Evolutionary conservation across 371 early-diverging fungal species (phyloP).

Genomic region (Spraguea lophii): DNA sequence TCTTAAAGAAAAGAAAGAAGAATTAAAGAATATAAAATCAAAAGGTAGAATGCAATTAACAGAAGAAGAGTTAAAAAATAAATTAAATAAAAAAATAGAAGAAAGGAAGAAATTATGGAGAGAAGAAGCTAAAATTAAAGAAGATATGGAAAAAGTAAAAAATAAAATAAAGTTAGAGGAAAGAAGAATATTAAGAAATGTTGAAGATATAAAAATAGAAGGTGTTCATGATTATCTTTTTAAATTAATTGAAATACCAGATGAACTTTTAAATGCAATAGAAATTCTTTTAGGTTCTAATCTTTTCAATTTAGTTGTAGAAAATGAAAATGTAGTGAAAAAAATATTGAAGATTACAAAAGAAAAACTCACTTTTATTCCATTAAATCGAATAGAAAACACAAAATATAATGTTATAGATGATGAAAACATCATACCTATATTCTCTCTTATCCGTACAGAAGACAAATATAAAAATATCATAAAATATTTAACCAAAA

Average conservation of each 20-base stretch:
- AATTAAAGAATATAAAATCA: neutral
- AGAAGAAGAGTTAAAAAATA: constrained; percentile 35
- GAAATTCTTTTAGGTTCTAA: constrained; percentile 46
- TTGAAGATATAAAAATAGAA: constrained; percentile 21
- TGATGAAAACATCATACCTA: constrained; percentile 6
- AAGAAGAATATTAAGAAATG: constrained; percentile 5
- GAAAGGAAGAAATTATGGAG: constrained; percentile 66
- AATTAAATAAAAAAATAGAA: constrained; percentile 53
- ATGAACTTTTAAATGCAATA: constrained; percentile 31
- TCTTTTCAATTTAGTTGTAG: constrained; percentile 84
- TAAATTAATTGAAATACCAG: constrained; percentile 34
- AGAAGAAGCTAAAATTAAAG: constrained; percentile 58
- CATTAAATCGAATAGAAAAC: constrained; percentile 49
- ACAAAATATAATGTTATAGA: constrained; percentile 1
- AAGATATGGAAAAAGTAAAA: constrained; percentile 36
- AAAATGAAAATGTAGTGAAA: constrained; percentile 67
- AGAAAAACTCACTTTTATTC: constrained; percentile 83
- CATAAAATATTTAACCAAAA: constrained; percentile 23
- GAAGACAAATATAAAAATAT: constrained; percentile 20
- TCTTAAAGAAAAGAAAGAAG: neutral
- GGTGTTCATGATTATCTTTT: constrained; percentile 48
- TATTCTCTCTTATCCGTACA: constrained; percentile 18
- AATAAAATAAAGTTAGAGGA: constrained; percentile 13
- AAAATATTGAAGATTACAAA: constrained; percentile 55
- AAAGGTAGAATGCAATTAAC: neutral